phyloP scores from a whole-genome alignment of 179 eudicot species.

The Spergularia azorica region DNA sequence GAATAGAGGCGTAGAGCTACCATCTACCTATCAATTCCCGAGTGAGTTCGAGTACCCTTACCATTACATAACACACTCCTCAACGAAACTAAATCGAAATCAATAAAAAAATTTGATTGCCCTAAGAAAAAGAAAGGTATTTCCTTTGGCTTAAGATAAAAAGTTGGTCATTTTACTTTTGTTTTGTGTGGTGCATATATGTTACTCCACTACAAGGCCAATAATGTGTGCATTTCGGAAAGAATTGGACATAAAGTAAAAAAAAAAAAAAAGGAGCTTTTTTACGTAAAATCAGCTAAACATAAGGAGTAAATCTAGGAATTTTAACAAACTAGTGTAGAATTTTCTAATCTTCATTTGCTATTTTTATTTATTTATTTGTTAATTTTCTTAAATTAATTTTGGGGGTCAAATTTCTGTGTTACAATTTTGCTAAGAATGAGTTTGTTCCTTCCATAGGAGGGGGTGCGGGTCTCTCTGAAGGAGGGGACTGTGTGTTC shows the following conservation, averaged over 20 bases:
- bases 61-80: too few species aligned
- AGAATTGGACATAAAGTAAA: neutral
- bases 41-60: too few species aligned
- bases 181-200: too few species aligned
- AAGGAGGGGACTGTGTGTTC: slow-evolving; percentile 23
- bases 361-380: neutral
- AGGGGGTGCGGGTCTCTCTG: slow-evolving; percentile 18
- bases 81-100: too few species aligned
- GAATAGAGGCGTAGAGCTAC: too few species aligned
- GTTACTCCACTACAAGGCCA: too few species aligned
- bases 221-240: neutral
- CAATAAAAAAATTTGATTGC: too few species aligned
- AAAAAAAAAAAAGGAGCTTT: neutral
- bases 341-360: neutral
- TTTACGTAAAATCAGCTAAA: neutral
- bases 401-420: neutral
- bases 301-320: slow-evolving; percentile 29
- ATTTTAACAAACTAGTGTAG: slow-evolving; percentile 13
- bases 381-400: neutral
- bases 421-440: slow-evolving; percentile 2
- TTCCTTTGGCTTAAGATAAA: too few species aligned
- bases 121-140: too few species aligned
- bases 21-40: too few species aligned
- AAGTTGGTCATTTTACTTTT: too few species aligned
- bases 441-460: slow-evolving; percentile 16